Percentiles rank a stretch among this genome's conserved stretches.
phyloP scores from a whole-genome alignment of 108 stramenopile species.

The Discostella pseudostelligera region DNA sequence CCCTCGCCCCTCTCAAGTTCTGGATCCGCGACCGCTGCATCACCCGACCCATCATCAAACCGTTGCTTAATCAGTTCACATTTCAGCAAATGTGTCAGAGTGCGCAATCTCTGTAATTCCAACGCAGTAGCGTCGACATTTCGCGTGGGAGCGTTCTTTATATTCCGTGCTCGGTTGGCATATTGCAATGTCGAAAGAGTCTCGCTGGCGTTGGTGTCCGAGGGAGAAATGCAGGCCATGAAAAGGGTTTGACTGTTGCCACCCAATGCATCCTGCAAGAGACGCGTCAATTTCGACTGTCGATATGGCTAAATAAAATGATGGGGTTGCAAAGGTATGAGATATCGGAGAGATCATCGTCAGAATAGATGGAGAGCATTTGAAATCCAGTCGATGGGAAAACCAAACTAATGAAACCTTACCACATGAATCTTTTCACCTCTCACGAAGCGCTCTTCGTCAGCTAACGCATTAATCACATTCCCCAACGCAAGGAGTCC shows the following conservation, averaged over 20 bases:
- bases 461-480: conserved; percentile 96
- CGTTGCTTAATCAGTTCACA: conserved; percentile 62
- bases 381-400: too few relatives aligned
- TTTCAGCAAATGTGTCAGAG: conserved; percentile 62
- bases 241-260: conserved; percentile 94
- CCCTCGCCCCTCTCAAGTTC: conserved; percentile 8
- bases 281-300: conserved; percentile 91
- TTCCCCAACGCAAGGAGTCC: conserved; percentile 96
- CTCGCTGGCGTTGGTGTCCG: conserved; percentile 88
- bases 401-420: too few relatives aligned
- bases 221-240: conserved; percentile 89
- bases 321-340: conserved; percentile 23
- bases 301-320: conserved; percentile 54
- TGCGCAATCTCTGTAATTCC: conserved; percentile 83
- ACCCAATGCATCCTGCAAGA: conserved; percentile 93
- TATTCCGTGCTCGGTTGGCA: conserved; percentile 94
- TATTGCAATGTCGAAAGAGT: conserved; percentile 91
- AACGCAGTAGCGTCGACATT: conserved; percentile 76
- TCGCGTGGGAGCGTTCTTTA: conserved; percentile 81
- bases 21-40: neutral
- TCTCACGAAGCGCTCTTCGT: conserved; percentile 70
- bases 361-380: neutral
- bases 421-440: conserved; percentile 78
- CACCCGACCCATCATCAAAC: conserved; percentile 29
- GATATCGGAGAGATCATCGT: conserved; percentile 23